Evolutionary conservation across 768 basidiomycete species (phyloP).

Genomic region (Leccinum olivaceopallidum): DNA sequence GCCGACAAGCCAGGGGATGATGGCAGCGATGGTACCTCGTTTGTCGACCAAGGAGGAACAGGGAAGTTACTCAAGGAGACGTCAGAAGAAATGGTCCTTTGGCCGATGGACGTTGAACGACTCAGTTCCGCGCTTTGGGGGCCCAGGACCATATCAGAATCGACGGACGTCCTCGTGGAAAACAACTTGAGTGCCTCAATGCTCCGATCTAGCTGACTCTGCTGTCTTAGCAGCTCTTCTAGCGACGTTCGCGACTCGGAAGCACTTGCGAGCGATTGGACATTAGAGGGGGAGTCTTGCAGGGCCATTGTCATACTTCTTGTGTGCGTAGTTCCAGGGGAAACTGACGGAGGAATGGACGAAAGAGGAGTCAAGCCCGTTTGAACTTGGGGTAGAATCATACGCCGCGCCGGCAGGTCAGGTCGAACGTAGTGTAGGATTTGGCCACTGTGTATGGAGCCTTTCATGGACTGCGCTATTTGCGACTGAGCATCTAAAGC

Average conservation of each 20-base stretch:
- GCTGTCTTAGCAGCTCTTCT: constrained; percentile 57
- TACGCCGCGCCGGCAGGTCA: neutral
- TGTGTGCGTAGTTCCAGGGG: neutral
- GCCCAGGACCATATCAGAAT: constrained; percentile 34
- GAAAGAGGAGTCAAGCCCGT: neutral
- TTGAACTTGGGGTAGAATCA: constrained; percentile 5
- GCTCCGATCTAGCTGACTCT: constrained; percentile 62
- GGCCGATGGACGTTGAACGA: constrained; percentile 28
- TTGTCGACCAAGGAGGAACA: constrained; percentile 48
- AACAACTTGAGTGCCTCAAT: constrained; percentile 58
- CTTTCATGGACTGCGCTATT: constrained; percentile 7
- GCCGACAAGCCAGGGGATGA: constrained; percentile 10
- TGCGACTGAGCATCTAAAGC: constrained; percentile 11
- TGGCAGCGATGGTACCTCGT: constrained; percentile 20
- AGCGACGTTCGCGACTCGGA: constrained; percentile 38
- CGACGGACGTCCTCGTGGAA: constrained; percentile 28
- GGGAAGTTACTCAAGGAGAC: constrained; percentile 75
- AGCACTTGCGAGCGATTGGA: constrained; percentile 14
- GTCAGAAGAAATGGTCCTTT: constrained; percentile 39
- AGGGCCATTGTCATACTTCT: constrained; percentile 1
- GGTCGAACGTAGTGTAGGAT: constrained; percentile 1
- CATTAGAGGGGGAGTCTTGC: constrained; percentile 43
- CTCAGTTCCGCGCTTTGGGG: constrained; percentile 9
- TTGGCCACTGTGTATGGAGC: constrained; percentile 7
- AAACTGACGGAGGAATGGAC: neutral